These are phyloP conservation scores for Candida ovalis DNA, from an alignment of 805 yeast species.

Conservation along the genomic window DNA sequence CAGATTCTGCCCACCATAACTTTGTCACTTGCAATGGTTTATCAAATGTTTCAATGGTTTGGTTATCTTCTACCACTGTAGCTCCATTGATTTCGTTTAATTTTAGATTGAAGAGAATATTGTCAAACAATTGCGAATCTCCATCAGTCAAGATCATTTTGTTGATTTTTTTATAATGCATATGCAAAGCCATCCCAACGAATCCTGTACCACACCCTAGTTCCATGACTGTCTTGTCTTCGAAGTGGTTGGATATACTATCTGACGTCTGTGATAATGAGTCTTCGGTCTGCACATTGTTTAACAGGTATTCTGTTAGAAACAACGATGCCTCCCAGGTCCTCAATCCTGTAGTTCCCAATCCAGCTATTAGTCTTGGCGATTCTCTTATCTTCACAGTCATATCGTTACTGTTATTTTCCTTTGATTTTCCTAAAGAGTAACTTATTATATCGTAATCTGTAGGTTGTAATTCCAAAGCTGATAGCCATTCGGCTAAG, in stretches of 20 bases:
- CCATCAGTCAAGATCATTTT: constrained; percentile 62
- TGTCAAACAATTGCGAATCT: constrained; percentile 50
- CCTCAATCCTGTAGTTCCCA: constrained; percentile 84
- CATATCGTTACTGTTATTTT: constrained; percentile 3
- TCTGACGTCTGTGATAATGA: too few relatives aligned
- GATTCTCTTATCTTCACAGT: constrained; percentile 47
- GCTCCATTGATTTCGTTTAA: constrained; percentile 35
- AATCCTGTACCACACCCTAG: constrained; percentile 91
- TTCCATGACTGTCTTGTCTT: constrained; percentile 49
- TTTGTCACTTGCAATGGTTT: constrained; percentile 27
- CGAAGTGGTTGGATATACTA: constrained; percentile 13
- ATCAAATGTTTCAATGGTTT: neutral
- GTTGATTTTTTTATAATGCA: constrained; percentile 15
- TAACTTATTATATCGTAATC: constrained; percentile 37
- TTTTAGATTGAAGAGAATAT: constrained; percentile 39
- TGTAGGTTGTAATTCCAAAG: constrained; percentile 34
- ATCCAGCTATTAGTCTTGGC: constrained; percentile 61
- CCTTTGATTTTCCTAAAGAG: constrained; percentile 21
- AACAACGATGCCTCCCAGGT: constrained; percentile 93
- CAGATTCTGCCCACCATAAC: constrained; percentile 58
- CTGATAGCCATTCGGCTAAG: constrained; percentile 34
- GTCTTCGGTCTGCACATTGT: constrained; percentile 2
- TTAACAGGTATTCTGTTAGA: constrained; percentile 48
- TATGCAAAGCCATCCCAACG: constrained; percentile 49
- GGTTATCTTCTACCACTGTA: constrained; percentile 3